These are phyloP conservation scores for Trametes sp. DNA, from an alignment of 1,284 basidiomycete species.

Conservation along the genomic window DNA sequence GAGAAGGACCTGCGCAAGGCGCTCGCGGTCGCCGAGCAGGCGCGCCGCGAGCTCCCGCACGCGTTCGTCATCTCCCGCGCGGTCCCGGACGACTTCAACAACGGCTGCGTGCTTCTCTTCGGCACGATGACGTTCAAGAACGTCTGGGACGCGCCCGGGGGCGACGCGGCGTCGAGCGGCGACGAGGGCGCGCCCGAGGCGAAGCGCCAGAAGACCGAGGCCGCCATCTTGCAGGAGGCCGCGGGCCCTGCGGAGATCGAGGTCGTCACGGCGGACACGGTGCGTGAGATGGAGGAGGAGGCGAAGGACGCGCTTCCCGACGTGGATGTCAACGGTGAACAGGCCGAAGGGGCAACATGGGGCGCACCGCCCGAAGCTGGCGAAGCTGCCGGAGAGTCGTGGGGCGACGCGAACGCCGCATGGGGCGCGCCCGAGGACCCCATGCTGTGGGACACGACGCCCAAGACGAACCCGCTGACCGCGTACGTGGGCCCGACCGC, in stretches of 20 bases:
- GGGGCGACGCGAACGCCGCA: slow-evolving; percentile 16
- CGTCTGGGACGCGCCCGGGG: slow-evolving; percentile 16
- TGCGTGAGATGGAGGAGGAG: slow-evolving; percentile 30
- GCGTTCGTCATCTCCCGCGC: slow-evolving; percentile 59
- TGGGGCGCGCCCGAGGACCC: slow-evolving; percentile 21
- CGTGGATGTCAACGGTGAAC: slow-evolving; percentile 20
- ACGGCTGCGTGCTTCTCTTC: slow-evolving; percentile 55
- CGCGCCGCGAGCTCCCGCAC: slow-evolving; percentile 62
- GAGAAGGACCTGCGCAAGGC: slow-evolving; percentile 58
- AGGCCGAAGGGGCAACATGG: slow-evolving; percentile 20
- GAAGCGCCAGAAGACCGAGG: slow-evolving; percentile 38
- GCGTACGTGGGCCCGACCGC: slow-evolving; percentile 53
- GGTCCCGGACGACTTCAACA: slow-evolving; percentile 63
- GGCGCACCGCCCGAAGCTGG: slow-evolving; percentile 3
- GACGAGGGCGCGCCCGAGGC: slow-evolving; percentile 31
- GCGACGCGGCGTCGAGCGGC: slow-evolving; percentile 3
- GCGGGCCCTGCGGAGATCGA: slow-evolving; percentile 28
- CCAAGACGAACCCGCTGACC: slow-evolving; percentile 41
- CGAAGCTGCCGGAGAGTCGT: slow-evolving; percentile 7
- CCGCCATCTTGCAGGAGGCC: slow-evolving; percentile 23
- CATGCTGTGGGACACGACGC: slow-evolving; percentile 33
- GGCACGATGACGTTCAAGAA: slow-evolving; percentile 47
- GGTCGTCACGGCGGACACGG: slow-evolving; percentile 33
- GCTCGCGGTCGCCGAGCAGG: slow-evolving; percentile 54
- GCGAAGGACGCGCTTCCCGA: slow-evolving; percentile 24